A percentile compares a stretch with the other conserved stretches of the same genome.
Conservation (phyloP, 208 protist species). For the Phytomonas serpens region DNA sequence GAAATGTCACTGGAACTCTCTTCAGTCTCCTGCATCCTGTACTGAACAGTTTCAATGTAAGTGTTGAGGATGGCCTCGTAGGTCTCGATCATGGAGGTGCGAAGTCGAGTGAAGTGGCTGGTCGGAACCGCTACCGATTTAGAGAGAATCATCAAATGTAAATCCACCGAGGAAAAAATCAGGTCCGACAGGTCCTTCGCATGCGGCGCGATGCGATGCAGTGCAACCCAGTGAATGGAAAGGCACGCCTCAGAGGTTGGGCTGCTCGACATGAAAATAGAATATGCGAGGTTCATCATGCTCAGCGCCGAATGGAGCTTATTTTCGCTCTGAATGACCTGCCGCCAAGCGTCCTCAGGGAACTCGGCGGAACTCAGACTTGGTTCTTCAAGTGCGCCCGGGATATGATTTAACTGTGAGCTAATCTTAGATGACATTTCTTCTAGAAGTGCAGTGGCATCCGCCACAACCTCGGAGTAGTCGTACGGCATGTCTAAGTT, state of each 20-base stretch:
- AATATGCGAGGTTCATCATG: constrained; percentile 86
- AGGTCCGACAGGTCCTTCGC: constrained; percentile 77
- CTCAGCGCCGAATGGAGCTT: constrained; percentile 61
- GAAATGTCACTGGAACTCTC: constrained; percentile 20
- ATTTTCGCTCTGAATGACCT: constrained; percentile 60
- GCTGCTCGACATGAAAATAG: constrained; percentile 79
- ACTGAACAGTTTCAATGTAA: constrained; percentile 78
- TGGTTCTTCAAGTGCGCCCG: constrained; percentile 73
- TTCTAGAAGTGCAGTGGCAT: constrained; percentile 50
- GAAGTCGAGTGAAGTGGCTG: constrained; percentile 68
- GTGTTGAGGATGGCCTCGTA: constrained; percentile 65
- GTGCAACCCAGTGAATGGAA: constrained; percentile 86
- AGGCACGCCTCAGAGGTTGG: constrained; percentile 30
- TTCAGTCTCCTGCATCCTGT: constrained; percentile 49
- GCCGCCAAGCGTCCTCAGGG: constrained; percentile 62
- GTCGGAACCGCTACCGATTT: constrained; percentile 72
- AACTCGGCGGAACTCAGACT: constrained; percentile 73
- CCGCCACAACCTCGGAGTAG: constrained; percentile 52
- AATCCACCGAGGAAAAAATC: constrained; percentile 69
- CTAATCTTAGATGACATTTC: constrained; percentile 71
- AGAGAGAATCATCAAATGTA: constrained; percentile 71
- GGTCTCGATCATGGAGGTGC: constrained; percentile 69
- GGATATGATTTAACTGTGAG: constrained; percentile 50
- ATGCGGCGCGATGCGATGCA: constrained; percentile 78
- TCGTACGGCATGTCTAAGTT: constrained; percentile 85